Conservation (phyloP, 2,329 filamentous ascomycete species). For the Penicillium sp. region DNA sequence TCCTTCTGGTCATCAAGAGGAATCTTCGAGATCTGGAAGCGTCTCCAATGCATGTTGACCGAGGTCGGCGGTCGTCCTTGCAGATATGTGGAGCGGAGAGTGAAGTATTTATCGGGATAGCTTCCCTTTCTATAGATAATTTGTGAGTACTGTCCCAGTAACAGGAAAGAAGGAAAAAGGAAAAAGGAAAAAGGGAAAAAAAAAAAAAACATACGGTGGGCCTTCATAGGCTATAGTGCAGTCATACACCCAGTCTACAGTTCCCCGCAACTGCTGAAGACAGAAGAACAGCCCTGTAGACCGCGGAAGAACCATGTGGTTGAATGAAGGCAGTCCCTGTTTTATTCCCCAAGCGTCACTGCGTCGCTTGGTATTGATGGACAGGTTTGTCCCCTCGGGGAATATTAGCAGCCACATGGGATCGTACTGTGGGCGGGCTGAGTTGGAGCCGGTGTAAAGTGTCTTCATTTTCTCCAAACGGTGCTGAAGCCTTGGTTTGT, state of each 20-base stretch:
- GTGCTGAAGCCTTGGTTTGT: conserved; percentile 59
- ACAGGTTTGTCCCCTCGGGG: conserved; percentile 65
- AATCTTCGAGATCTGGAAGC: conserved; percentile 77
- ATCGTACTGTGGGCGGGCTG: conserved; percentile 49
- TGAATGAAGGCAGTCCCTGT: conserved; percentile 57
- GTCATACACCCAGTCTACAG: conserved; percentile 65
- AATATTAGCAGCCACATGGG: conserved; percentile 69
- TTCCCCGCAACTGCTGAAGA: conserved; percentile 57
- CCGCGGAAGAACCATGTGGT: conserved; percentile 60
- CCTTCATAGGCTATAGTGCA: conserved; percentile 96
- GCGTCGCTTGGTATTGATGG: conserved; percentile 54
- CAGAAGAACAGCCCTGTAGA: conserved; percentile 63
- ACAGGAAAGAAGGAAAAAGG: not conserved
- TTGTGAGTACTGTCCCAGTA: not conserved
- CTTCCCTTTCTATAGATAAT: conserved; percentile 61
- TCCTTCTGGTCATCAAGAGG: conserved; percentile 70
- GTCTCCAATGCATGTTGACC: conserved; percentile 94
- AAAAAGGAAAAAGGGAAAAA: conserved; percentile 27
- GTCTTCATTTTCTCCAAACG: conserved; percentile 58
- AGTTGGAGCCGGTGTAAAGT: conserved; percentile 50
- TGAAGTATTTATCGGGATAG: conserved; percentile 90
- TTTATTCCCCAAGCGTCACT: conserved; percentile 60
- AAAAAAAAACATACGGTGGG: conserved; percentile 66
- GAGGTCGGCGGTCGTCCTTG: conserved; percentile 87
- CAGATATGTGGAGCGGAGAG: conserved; percentile 81